phyloP scores from a whole-genome alignment of 352 stramenopile genomes.

The Nothophytophthora sp. region DNA sequence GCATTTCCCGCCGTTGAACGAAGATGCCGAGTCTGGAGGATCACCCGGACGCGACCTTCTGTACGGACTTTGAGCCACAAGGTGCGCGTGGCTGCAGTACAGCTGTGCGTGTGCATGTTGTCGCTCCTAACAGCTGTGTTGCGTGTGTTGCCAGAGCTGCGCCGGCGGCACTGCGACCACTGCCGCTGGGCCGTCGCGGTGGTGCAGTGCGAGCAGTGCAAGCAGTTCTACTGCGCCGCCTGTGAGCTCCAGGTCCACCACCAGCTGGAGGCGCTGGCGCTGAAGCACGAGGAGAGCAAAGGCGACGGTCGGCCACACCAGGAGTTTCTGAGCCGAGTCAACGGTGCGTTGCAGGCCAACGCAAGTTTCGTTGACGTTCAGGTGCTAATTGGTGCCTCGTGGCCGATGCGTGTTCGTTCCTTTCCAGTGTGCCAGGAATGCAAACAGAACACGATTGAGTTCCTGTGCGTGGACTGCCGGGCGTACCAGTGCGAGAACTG shows the following conservation, averaged over 20 bases:
- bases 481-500: slow-evolving; percentile 63
- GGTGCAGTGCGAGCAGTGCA: slow-evolving; percentile 46
- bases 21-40: too few relatives aligned
- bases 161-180: slow-evolving; percentile 37
- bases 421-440: slow-evolving; percentile 59
- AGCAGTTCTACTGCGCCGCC: slow-evolving; percentile 38
- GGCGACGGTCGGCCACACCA: slow-evolving; percentile 48
- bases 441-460: slow-evolving; percentile 37
- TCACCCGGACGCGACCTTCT: too few relatives aligned
- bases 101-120: background rate
- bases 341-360: slow-evolving; percentile 33
- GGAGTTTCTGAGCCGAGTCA: slow-evolving; percentile 45
- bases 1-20: too few relatives aligned
- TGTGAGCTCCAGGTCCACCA: slow-evolving; percentile 55
- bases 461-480: slow-evolving; percentile 58
- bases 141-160: too few relatives aligned
- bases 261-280: slow-evolving; percentile 18
- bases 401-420: background rate
- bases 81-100: background rate
- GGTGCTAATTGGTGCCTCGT: too few relatives aligned
- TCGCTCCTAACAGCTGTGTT: too few relatives aligned
- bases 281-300: slow-evolving; percentile 47
- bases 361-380: too few relatives aligned
- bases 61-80: too few relatives aligned
- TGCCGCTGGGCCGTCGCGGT: slow-evolving; percentile 40